These are phyloP conservation scores for Chrysanthemum lavandulifolium DNA, from an alignment of 129 eudicot genomes.

Conservation along the genomic window DNA sequence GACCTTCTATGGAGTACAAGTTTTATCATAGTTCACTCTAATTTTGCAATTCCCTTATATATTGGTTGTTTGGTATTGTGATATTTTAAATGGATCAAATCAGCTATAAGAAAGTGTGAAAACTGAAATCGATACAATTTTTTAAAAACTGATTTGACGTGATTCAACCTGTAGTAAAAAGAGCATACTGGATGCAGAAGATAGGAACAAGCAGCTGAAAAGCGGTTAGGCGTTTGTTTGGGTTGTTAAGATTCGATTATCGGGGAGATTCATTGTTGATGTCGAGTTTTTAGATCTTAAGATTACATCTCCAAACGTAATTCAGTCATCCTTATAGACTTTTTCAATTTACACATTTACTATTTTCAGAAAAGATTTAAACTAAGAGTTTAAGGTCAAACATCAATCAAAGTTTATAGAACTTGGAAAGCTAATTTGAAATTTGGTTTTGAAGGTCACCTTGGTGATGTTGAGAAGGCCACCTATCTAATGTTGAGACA, in stretches of 20 bases:
- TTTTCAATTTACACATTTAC: not conserved
- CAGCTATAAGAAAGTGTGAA: too few species aligned
- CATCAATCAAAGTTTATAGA: too few species aligned
- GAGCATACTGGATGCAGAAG: too few species aligned
- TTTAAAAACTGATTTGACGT: too few species aligned
- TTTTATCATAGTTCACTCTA: not conserved
- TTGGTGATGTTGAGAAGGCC: too few species aligned
- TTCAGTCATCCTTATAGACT: not conserved
- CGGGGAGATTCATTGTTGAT: constrained; percentile 85
- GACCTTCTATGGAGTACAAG: too few species aligned
- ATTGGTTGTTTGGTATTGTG: not conserved
- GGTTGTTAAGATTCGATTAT: constrained; percentile 69
- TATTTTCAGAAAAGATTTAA: not conserved
- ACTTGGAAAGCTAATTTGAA: too few species aligned
- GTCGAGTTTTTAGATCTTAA: constrained; percentile 91
- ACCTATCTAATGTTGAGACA: too few species aligned
- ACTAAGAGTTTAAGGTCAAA: too few species aligned
- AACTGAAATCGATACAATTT: too few species aligned
- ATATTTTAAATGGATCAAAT: constrained; percentile 4
- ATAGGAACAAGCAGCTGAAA: constrained; percentile 69
- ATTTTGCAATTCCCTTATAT: not conserved
- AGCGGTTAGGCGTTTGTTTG: constrained; percentile 73
- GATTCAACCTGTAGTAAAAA: too few species aligned
- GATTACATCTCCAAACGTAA: constrained; percentile 62
- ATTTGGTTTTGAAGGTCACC: too few species aligned